Base-by-base conservation (phyloP, 169 alveolate species). In the Amoebophrya sp. region DNA sequence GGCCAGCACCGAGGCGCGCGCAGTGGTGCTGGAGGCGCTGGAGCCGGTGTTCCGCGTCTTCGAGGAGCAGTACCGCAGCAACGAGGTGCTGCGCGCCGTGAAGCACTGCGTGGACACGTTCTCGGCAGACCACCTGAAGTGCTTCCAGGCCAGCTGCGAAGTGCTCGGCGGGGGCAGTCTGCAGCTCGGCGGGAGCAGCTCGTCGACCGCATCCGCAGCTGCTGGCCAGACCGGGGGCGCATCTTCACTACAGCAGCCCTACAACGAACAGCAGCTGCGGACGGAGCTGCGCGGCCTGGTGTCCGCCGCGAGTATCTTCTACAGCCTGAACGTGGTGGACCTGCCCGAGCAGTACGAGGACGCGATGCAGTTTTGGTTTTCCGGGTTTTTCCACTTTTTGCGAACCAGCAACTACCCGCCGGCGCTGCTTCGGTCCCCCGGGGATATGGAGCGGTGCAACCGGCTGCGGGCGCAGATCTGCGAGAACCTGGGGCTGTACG, bases 261-360 rank as follows among this genome's bases (percentile, higher is more conserved):
- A n/a, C n/a, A n/a, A n/a, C n/a, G n/a, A n/a, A n/a, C n/a, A 16
- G 78, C 78, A 58, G 29, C 78, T 13, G 23, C 34, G 23, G 78
- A 23, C 23, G 34, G 78, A 58, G 34, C 78, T 58, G 78, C 78
- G 78, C 41, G 20, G 40, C 70, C 41, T 34, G 78, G 45, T 41
- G 78, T 23, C 31, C 40, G n/a, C 40, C 90, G 40, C n/a, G 41
- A 41, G 34, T 18, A 41, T 88, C 0, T 88, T 88, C 31, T 43
- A 40, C 70, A 34, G 34, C 26, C 70, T 88, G 29, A 88, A 88
- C 41, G 90, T 88, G 29, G 90, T 88, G 41, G 90, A 88, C n/a
- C 29, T 88, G 26, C 90, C 90, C 20, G 90, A 58, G 34, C 39
- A 58, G 78, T 58, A 58, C 78, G 78, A 58, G 78, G 78, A 58